A percentile compares a stretch with the other conserved stretches of the same genome.
Evolutionary conservation across 352 stramenopile species (phyloP).

Genomic region (Phytophthora boehmeriae): DNA sequence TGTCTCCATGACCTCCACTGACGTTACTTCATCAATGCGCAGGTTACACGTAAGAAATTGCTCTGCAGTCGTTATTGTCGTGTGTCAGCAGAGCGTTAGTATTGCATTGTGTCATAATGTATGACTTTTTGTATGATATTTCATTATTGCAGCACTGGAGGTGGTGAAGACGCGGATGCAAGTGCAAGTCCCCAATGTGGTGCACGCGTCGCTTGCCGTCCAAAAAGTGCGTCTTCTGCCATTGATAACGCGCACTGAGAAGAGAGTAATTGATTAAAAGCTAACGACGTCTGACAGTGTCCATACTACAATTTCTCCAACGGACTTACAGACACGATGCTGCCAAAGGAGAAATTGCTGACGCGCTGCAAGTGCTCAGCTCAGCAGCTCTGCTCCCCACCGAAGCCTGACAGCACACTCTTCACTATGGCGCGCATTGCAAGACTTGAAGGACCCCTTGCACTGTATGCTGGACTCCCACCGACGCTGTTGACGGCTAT

Average conservation of each 20-base stretch:
- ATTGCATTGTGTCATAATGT: no score
- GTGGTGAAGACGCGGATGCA: constrained; percentile 88
- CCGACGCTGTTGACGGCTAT: constrained; percentile 93
- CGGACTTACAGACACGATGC: constrained; percentile 82
- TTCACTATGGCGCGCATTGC: constrained; percentile 74
- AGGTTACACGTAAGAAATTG: constrained; percentile 70
- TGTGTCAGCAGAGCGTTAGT: not conserved
- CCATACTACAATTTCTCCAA: constrained; percentile 84
- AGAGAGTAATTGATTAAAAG: not conserved
- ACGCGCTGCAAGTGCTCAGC: constrained; percentile 57
- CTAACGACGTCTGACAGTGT: constrained; percentile 34
- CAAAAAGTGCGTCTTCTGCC: constrained; percentile 42
- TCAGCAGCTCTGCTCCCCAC: constrained; percentile 45
- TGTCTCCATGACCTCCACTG: not conserved
- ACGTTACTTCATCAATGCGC: constrained; percentile 5
- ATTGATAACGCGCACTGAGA: no score
- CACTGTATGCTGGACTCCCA: constrained; percentile 81
- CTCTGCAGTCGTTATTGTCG: not conserved
- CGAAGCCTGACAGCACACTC: constrained; percentile 55
- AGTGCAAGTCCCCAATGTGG: constrained; percentile 67
- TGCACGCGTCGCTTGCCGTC: constrained; percentile 49
- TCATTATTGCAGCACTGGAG: constrained; percentile 59
- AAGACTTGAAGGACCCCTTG: constrained; percentile 58
- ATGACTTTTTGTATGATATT: not conserved
- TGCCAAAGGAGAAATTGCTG: constrained; percentile 65